Evolutionary conservation across 2,329 filamentous ascomycete genomes (phyloP), one percentile per base, ranked within the genome.

Genomic region (Aspergillus sp.): DNA sequence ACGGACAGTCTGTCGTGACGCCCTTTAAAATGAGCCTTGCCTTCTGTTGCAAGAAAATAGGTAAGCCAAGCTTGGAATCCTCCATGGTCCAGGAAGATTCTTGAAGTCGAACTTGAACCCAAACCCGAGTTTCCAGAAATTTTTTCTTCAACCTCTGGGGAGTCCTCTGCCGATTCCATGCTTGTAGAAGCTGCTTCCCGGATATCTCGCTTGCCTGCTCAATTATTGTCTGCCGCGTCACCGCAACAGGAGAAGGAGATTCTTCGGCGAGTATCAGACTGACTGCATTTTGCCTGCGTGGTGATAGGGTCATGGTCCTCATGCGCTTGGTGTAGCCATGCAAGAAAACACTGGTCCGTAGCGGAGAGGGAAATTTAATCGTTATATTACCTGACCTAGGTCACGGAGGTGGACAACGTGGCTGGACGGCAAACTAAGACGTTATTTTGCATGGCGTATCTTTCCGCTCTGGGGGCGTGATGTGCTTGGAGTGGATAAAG

Each of bases 121-220:
- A 23, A 46, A 32, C 13, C 4, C n/a, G 23, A 23, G 44, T 46
- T 46, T 32, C 44, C 13, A 46, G 25, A 32, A 46, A 25, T 13
- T 38, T 36, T 47, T 38, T 47, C 45, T 47, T 47, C 31, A 47
- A 47, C 45, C 45, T 19, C 20, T 9, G 29, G 45, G 45, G 45
- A 11, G 45, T 38, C 29, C 31, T 47, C 31, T 47, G 25, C 17
- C 45, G 45, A 14, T n/a, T 29, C 31, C 45, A 47, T 17, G 11
- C 31, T 38, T 47, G 29, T 38, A 19, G 11, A 38, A 47, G 45
- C 31, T 47, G 45, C 31, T 47, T 23, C 45, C 19, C 19, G 19
- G 38, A 47, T 34, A 47, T 38, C 25, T 47, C 21, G 45, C 23
- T 36, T 47, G 45, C 23, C 11, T 47, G 16, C 29, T 47, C 14